Evolutionary conservation across 352 stramenopile genomes (phyloP).

Genomic region (Phytophthora ramorum): DNA sequence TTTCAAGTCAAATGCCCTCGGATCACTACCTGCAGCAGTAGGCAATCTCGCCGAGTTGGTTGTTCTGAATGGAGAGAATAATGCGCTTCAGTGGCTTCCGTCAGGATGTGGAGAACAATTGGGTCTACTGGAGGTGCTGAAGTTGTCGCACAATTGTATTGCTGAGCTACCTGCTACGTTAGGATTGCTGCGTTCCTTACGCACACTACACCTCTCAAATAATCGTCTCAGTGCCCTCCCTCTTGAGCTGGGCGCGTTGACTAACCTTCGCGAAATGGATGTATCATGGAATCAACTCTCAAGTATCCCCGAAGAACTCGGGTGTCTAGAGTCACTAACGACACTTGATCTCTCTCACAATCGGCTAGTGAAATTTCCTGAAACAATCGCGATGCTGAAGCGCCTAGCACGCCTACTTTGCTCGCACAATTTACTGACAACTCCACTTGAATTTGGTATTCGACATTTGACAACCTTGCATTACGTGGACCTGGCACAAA

Average conservation of each 20-base stretch:
- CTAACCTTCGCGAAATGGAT: slow-evolving; percentile 55
- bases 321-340: slow-evolving; percentile 52
- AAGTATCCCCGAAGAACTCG: slow-evolving; percentile 64
- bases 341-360: slow-evolving; percentile 65
- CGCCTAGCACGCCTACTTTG: slow-evolving; percentile 50
- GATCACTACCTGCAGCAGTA: slow-evolving; percentile 36
- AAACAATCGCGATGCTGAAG: slow-evolving; percentile 58
- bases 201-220: slow-evolving; percentile 41
- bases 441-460: slow-evolving; percentile 46
- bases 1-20: slow-evolving; percentile 46
- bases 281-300: slow-evolving; percentile 69
- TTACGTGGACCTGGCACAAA: slow-evolving; percentile 70
- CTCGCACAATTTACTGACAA: slow-evolving; percentile 55
- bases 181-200: slow-evolving; percentile 45
- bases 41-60: slow-evolving; percentile 42
- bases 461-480: slow-evolving; percentile 37
- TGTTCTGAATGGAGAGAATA: slow-evolving; percentile 44
- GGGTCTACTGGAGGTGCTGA: slow-evolving; percentile 39
- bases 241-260: slow-evolving; percentile 59
- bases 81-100: slow-evolving; percentile 47
- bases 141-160: slow-evolving; percentile 58
- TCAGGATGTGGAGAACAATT: slow-evolving; percentile 35
- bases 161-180: slow-evolving; percentile 47
- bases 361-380: slow-evolving; percentile 46
- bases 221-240: slow-evolving; percentile 55